Percentiles rank a stretch among this genome's conserved stretches.
Evolutionary conservation across 495 filamentous ascomycete species (phyloP).

Genomic region (Pyrenula massariospora): DNA sequence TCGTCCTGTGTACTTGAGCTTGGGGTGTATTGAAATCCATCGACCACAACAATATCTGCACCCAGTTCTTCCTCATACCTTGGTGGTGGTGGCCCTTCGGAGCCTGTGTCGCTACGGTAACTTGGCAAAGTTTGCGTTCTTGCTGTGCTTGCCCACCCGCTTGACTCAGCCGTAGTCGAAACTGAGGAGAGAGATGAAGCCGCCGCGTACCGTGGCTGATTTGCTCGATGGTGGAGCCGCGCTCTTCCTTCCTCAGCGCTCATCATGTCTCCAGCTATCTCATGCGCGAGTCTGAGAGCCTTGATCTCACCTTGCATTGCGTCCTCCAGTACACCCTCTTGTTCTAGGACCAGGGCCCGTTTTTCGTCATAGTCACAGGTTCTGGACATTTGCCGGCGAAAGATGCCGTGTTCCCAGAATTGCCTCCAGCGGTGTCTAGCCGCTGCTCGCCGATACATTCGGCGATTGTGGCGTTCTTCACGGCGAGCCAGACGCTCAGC

Average conservation of each 20-base stretch:
- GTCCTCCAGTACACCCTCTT: constrained; percentile 17
- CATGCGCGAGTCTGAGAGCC: constrained; percentile 31
- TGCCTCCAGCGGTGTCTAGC: constrained; percentile 22
- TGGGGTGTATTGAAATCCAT: background rate
- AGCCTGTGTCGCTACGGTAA: background rate
- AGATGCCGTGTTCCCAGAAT: constrained; percentile 19
- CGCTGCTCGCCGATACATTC: constrained; percentile 26
- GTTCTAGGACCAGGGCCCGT: constrained; percentile 10
- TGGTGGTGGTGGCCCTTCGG: background rate
- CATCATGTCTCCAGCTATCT: constrained; percentile 5
- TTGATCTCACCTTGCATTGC: constrained; percentile 28
- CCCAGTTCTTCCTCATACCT: background rate
- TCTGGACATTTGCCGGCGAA: constrained; percentile 1
- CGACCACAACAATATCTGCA: background rate
- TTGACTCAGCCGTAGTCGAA: background rate
- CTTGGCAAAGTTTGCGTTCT: background rate
- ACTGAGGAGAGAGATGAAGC: background rate
- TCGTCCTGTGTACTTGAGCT: background rate
- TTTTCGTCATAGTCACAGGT: constrained; percentile 10
- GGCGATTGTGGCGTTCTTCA: constrained; percentile 25
- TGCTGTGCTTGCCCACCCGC: too few species aligned
- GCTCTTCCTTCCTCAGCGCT: constrained; percentile 7
- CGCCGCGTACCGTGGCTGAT: background rate
- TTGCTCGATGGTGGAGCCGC: background rate
- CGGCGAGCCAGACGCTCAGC: constrained; percentile 22